Conservation (phyloP, 2,329 filamentous ascomycete species). For the Exophiala sp. region DNA sequence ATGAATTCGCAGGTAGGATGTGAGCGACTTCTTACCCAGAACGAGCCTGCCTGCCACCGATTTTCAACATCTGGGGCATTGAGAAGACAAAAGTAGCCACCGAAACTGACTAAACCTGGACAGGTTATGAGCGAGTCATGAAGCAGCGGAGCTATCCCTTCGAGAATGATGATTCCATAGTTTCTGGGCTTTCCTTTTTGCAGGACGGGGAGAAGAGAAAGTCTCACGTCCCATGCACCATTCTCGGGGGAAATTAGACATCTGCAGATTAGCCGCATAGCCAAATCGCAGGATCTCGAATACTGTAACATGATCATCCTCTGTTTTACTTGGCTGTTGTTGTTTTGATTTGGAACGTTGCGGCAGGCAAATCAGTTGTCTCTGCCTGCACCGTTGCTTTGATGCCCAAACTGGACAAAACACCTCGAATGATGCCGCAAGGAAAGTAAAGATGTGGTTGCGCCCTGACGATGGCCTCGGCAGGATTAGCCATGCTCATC, state of each 20-base stretch:
- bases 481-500: constrained; percentile 77
- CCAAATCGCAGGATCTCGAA: neutral
- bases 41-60: constrained; percentile 23
- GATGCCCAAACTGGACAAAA: constrained; percentile 86
- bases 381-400: constrained; percentile 88
- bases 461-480: constrained; percentile 66
- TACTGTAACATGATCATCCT: neutral
- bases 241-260: neutral
- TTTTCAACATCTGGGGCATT: constrained; percentile 2
- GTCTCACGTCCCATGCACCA: constrained; percentile 4
- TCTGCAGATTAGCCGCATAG: neutral
- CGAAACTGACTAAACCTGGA: constrained; percentile 21
- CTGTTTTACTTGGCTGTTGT: constrained; percentile 19
- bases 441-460: constrained; percentile 85
- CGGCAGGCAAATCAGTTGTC: constrained; percentile 74
- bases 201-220: constrained; percentile 15
- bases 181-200: constrained; percentile 2
- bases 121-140: constrained; percentile 21
- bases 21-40: constrained; percentile 25
- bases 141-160: constrained; percentile 1
- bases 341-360: constrained; percentile 94
- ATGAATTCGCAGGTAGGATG: constrained; percentile 20
- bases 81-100: constrained; percentile 11
- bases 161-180: constrained; percentile 9
- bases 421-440: constrained; percentile 84